Evolutionary conservation across 148 eudicot genomes (phyloP).

Genomic region (Pharnaceum exiguum): DNA sequence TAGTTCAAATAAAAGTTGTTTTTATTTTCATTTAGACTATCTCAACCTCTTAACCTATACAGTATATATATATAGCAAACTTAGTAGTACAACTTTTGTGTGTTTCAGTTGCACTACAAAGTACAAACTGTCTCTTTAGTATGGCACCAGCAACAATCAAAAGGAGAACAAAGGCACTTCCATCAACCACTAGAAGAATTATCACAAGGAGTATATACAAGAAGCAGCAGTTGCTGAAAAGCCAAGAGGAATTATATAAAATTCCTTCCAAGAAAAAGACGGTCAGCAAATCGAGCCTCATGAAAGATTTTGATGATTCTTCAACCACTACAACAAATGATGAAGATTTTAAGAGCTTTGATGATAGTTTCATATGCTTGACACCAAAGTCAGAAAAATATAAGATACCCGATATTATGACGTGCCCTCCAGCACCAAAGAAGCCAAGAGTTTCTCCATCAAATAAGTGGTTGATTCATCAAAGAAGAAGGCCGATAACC

Average conservation of each 20-base stretch:
- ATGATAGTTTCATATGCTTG: constrained; percentile 25
- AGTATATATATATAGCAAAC: too few species aligned
- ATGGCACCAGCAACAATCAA: constrained; percentile 38
- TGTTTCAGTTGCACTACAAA: not conserved
- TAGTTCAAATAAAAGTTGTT: constrained; percentile 5
- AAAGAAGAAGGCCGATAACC: constrained; percentile 24
- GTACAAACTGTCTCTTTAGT: not conserved
- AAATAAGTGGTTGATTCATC: constrained; percentile 1
- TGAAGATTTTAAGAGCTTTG: not conserved
- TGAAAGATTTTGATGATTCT: not conserved
- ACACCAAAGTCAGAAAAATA: constrained; percentile 49
- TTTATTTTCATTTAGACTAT: not conserved
- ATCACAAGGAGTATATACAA: constrained; percentile 36
- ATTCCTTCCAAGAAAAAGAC: too few species aligned
- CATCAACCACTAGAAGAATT: constrained; percentile 10
- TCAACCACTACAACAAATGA: constrained; percentile 1
- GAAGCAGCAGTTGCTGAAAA: constrained; percentile 18
- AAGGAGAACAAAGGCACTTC: constrained; percentile 5
- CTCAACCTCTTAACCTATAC: too few species aligned
- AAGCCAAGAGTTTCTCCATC: constrained; percentile 22
- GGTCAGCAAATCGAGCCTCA: not conserved
- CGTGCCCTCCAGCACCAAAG: constrained; percentile 64
- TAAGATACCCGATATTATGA: constrained; percentile 44
- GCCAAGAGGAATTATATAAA: not conserved
- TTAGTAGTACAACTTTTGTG: too few species aligned